These are phyloP conservation scores for Chamaecrista fasciculata DNA, from an alignment of 306 rosid genomes.

Conservation along the genomic window DNA sequence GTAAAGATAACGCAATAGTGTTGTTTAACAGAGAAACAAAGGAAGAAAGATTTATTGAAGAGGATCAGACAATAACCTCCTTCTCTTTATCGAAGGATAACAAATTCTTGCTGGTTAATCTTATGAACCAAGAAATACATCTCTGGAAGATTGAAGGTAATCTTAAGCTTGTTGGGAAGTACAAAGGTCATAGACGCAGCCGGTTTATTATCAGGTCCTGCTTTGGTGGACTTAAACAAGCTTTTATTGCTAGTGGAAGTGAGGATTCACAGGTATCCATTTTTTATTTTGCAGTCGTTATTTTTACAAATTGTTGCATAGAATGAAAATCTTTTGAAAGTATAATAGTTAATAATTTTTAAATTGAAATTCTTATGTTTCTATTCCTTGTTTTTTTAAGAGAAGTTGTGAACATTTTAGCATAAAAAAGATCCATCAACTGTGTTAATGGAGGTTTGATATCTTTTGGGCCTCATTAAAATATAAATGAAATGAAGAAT, in stretches of 20 bases:
- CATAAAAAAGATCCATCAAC: background rate
- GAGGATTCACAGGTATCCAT: conserved; percentile 96
- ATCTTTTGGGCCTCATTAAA: background rate
- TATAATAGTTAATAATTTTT: background rate
- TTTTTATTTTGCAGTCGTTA: conserved; percentile 7
- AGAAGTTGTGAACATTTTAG: no score
- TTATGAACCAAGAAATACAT: conserved; percentile 92
- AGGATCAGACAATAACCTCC: conserved; percentile 75
- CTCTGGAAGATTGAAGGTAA: conserved; percentile 85
- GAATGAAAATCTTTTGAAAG: conserved; percentile 5
- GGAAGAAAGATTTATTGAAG: conserved; percentile 72
- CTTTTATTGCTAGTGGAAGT: conserved; percentile 96
- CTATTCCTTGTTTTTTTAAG: no score
- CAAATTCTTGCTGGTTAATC: conserved; percentile 76
- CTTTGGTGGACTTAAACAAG: conserved; percentile 87
- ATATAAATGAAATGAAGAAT: conserved; percentile 3
- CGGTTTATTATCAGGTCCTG: conserved; percentile 91
- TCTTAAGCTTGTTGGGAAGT: conserved; percentile 64
- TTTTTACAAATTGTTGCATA: background rate
- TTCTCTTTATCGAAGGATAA: conserved; percentile 82
- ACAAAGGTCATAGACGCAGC: conserved; percentile 73
- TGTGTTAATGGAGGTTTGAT: background rate
- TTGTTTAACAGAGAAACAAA: conserved; percentile 79
- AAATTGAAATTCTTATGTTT: background rate
- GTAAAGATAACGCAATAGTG: conserved; percentile 55